Evolutionary conservation across 2,329 filamentous ascomycete genomes (phyloP), one percentile per base, ranked within the genome.

Genomic region (Verticillium zaregamsianum): DNA sequence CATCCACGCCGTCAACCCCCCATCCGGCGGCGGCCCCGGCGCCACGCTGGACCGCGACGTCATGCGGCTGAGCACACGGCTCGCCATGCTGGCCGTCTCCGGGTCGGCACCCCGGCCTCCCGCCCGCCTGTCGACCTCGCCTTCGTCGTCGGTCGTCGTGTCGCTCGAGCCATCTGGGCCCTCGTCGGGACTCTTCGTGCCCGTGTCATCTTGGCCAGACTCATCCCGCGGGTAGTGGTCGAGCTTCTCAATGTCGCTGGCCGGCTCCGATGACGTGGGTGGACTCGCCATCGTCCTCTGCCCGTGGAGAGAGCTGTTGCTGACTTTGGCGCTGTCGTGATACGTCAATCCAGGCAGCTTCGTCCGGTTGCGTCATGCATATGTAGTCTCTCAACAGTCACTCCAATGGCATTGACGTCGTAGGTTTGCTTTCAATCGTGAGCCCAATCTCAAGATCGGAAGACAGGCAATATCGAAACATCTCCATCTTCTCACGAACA

Each of bases 21-120:
- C 82, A 32, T 85, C 80, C 0, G 82, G 82, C 1, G 82, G 81
- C 23, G 81, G 81, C 0, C 78, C 77, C 0, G 77, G 77, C 45
- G 79, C 74, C 57, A 72, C 68, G 55, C 72, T 78, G 1, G 76
- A 76, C 40, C 71, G 75, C 1, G 77, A 76, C 20, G 75, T 78
- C 3, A 77, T 73, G 17, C 73, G 70, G 63, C 78, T 81, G 14
- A 81, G 62, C 5, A 78, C 75, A 1, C 77, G 74, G 59, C 67
- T 70, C 2, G 80, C 55, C 0, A 73, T 65, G 17, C 72, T 67
- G 17, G 58, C 37, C 28, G 62, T 31, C 35, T 65, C 58, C 3
- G 57, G 55, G n/a, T 58, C 23, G 2, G n/a, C 45, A 23, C 23
- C 45, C 4, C 12, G n/a, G 9, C 20, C 45, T 23, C 45, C 8